Conservation (phyloP, 2,329 filamentous ascomycete genomes). For the Stemphylium lycopersici region DNA sequence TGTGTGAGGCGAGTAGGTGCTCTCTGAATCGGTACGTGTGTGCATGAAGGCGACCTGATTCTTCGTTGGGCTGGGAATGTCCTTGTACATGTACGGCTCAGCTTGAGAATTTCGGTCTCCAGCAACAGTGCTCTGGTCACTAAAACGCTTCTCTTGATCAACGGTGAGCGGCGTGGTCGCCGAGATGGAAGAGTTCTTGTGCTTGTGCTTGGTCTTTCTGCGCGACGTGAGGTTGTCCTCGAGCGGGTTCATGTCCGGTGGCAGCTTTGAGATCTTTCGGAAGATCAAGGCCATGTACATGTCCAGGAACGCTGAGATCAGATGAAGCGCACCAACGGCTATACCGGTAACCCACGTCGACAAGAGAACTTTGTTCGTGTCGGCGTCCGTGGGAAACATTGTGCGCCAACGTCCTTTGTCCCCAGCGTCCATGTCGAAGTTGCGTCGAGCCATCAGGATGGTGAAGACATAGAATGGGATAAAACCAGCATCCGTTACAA, state of each 20-base stretch:
- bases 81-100: slow-evolving; percentile 37
- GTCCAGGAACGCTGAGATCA: slow-evolving; percentile 72
- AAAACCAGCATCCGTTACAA: slow-evolving; percentile 71
- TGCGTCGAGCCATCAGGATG: slow-evolving; percentile 59
- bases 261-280: slow-evolving; percentile 78
- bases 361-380: slow-evolving; percentile 66
- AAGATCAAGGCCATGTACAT: slow-evolving; percentile 80
- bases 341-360: slow-evolving; percentile 73
- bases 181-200: slow-evolving; percentile 66
- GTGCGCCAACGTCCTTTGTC: slow-evolving; percentile 68
- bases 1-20: slow-evolving; percentile 58
- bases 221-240: slow-evolving; percentile 83
- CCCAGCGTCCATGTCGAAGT: slow-evolving; percentile 56
- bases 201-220: slow-evolving; percentile 68
- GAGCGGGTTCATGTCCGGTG: slow-evolving; percentile 94
- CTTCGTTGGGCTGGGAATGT: slow-evolving; percentile 41
- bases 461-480: slow-evolving; percentile 69
- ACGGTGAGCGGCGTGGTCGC: slow-evolving; percentile 50
- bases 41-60: slow-evolving; percentile 77
- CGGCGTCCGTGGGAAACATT: slow-evolving; percentile 63
- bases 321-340: slow-evolving; percentile 69
- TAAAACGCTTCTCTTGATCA: slow-evolving; percentile 68
- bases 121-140: slow-evolving; percentile 52
- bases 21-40: slow-evolving; percentile 70
- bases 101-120: slow-evolving; percentile 43